phyloP scores from a whole-genome alignment of 768 basidiomycete genomes.

The Multifurca ochricompacta region DNA sequence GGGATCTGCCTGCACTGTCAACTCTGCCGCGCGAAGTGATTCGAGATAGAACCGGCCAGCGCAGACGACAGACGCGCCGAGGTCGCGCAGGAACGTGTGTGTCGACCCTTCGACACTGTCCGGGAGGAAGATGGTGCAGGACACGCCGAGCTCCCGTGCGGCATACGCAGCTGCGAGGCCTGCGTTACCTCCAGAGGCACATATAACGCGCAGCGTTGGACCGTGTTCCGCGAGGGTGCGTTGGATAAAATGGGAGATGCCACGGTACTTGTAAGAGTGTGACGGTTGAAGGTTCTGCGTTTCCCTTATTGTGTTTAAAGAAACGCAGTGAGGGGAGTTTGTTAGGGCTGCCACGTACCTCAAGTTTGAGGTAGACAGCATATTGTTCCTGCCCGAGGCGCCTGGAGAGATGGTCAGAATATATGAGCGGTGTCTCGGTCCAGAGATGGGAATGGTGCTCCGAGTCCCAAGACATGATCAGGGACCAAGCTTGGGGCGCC shows the following conservation, averaged over 20 bases:
- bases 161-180: slow-evolving; percentile 63
- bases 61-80: slow-evolving; percentile 53
- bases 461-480: not conserved
- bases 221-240: slow-evolving; percentile 45
- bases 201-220: slow-evolving; percentile 48
- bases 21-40: slow-evolving; percentile 44
- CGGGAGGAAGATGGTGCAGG: slow-evolving; percentile 65
- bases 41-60: slow-evolving; percentile 52
- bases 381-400: slow-evolving; percentile 2
- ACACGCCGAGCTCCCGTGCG: slow-evolving; percentile 43
- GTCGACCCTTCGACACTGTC: slow-evolving; percentile 42
- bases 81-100: slow-evolving; percentile 40
- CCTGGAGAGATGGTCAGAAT: slow-evolving; percentile 6
- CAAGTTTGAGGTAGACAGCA: slow-evolving; percentile 12
- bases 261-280: slow-evolving; percentile 72
- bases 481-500: not conserved
- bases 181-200: slow-evolving; percentile 79
- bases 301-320: not conserved
- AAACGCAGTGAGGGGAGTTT: not conserved
- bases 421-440: slow-evolving; percentile 10
- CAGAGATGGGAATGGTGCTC: slow-evolving; percentile 1
- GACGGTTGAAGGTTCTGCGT: slow-evolving; percentile 61
- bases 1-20: slow-evolving; percentile 36
- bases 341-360: not conserved
- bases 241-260: slow-evolving; percentile 55